Evolutionary conservation across 176 grass and related monocot genomes (phyloP), one percentile per base, ranked within the genome.

Genomic region (Aegilops umbellulata): DNA sequence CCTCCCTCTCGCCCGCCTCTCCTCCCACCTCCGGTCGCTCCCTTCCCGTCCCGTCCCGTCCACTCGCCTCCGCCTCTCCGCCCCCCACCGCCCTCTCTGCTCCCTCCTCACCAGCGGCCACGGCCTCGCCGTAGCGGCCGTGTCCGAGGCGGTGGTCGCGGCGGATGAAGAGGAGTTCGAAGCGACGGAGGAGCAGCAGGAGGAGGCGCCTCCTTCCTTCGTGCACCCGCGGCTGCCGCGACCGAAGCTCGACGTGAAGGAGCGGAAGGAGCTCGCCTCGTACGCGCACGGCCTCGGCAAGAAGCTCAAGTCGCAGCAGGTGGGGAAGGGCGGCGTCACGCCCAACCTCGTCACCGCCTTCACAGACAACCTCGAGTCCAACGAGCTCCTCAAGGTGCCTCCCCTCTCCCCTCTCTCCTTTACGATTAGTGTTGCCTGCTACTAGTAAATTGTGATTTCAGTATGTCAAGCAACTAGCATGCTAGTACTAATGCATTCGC

Each of bases 251-350:
- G 95, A 89, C 71, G 87, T 94, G 63, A 98, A 98, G 90, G 96
- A 94, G 90, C 92, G 91, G 65, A 98, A 95, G 84, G 97, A 94
- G 71, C 87, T 98, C 60, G 90, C 94, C 25, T 92, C 97, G 20
- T 95, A 94, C 84, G 94, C 92, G 30, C 94, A 98, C 85, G 86
- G 88, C 65, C 97, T 96, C 9, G 92, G 97, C 2, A 98, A 91
- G 90, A 91, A 94, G 82, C 92, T 98, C 79, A 98, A 98, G 79
- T 90, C 84, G 79, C 94, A 98, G 90, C 94, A 96, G 85, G 92
- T 98, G 12, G 97, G 94, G 8, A 98, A 98, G 83, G 88, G 86
- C 12, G 94, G 97, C 17, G 88, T 96, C 76, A 98, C 90, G 19
- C 88, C 92, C 13, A 80, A 89, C 58, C 84, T 98, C 61, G 90